These are phyloP conservation scores for Sergeia podlipaevii DNA, from an alignment of 208 protist genomes.

Conservation along the genomic window DNA sequence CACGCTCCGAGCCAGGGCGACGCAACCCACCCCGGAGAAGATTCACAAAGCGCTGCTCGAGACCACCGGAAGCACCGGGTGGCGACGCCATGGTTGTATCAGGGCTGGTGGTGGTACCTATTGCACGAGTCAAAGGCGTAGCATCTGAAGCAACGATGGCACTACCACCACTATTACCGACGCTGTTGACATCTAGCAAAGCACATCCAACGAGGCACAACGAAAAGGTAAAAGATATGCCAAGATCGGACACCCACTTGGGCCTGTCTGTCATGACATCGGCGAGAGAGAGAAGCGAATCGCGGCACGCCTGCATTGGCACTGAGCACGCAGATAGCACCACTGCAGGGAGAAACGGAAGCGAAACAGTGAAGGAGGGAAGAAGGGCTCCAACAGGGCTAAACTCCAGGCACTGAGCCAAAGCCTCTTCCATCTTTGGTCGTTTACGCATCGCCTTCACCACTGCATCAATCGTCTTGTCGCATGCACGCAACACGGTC, in stretches of 20 bases:
- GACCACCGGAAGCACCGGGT: background rate
- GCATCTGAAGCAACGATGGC: too few species aligned
- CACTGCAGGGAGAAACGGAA: conserved; percentile 66
- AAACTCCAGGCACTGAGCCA: conserved; percentile 49
- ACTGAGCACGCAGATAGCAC: conserved; percentile 39
- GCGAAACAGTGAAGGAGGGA: conserved; percentile 69
- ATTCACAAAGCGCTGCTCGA: conserved; percentile 30
- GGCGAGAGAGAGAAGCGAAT: conserved; percentile 56
- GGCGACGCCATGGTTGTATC: background rate
- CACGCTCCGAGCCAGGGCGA: conserved; percentile 53
- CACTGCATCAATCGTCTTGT: conserved; percentile 53
- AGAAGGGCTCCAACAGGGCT: conserved; percentile 72
- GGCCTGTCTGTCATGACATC: conserved; percentile 20
- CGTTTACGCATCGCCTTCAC: conserved; percentile 47
- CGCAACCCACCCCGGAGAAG: conserved; percentile 64
- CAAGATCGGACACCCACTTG: conserved; percentile 55
- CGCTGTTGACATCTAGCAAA: conserved; percentile 31
- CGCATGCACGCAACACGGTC: conserved; percentile 61
- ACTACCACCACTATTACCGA: conserved; percentile 13
- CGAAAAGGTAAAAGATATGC: conserved; percentile 65
- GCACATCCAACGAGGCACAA: conserved; percentile 70
- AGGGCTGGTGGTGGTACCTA: background rate
- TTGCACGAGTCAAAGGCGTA: too few species aligned
- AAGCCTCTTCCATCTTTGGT: conserved; percentile 17
- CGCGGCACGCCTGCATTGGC: conserved; percentile 56